Conservation (phyloP, 163 green algal species). For the Scenedesmus sp. region DNA sequence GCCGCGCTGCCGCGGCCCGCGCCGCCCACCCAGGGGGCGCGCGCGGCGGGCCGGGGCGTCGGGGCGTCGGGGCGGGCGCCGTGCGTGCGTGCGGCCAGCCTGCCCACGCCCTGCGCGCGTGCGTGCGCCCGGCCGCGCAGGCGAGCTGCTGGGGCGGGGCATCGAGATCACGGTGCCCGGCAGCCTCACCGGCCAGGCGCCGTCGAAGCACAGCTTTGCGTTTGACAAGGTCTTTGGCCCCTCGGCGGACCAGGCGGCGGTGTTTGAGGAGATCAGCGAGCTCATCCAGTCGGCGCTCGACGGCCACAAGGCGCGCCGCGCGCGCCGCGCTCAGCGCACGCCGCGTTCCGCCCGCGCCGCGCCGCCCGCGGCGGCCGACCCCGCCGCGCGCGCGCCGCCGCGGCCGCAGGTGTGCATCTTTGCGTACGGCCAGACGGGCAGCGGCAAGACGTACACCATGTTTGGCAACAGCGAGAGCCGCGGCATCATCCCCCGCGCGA, state of each 20-base stretch:
- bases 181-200: conserved; percentile 56
- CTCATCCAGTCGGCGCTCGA: conserved; percentile 97
- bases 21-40: too few relatives aligned
- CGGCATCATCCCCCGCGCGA: conserved; percentile 91
- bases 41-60: too few relatives aligned
- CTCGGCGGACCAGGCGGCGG: conserved; percentile 66
- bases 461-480: conserved; percentile 73
- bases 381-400: not conserved
- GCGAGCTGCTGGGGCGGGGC: conserved; percentile 60
- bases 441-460: conserved; percentile 99
- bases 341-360: too few relatives aligned
- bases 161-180: conserved; percentile 61
- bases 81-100: too few relatives aligned
- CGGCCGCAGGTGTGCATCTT: conserved; percentile 93
- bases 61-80: too few relatives aligned
- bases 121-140: conserved; percentile 1
- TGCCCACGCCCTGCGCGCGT: too few relatives aligned
- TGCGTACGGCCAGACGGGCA: conserved; percentile 98
- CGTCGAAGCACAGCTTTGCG: conserved; percentile 75
- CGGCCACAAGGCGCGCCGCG: conserved; percentile 84
- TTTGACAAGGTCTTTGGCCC: conserved; percentile 90
- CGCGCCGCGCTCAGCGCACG: too few relatives aligned
- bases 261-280: conserved; percentile 95
- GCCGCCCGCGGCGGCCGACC: too few relatives aligned
- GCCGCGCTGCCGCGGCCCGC: not conserved